These are phyloP conservation scores for Sporothrix dimorphospora DNA, from an alignment of 2,329 filamentous ascomycete species.

Conservation along the genomic window DNA sequence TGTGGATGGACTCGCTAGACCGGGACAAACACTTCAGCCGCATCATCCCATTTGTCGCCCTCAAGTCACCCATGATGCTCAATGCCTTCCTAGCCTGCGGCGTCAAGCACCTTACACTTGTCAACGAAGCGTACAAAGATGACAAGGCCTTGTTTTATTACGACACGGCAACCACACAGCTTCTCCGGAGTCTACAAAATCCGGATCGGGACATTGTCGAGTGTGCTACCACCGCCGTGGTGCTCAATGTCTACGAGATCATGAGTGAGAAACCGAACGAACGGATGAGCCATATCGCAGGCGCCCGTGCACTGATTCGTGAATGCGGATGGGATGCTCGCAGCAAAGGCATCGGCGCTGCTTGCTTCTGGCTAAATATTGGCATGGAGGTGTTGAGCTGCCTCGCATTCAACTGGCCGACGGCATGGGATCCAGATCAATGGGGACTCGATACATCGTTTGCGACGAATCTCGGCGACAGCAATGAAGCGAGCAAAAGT, in stretches of 20 bases:
- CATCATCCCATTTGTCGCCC: constrained; percentile 78
- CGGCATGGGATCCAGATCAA: constrained; percentile 85
- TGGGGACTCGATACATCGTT: constrained; percentile 87
- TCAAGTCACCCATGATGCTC: constrained; percentile 83
- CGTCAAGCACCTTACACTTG: constrained; percentile 75
- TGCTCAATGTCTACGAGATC: constrained; percentile 89
- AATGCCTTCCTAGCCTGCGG: constrained; percentile 90
- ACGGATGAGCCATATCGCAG: constrained; percentile 87
- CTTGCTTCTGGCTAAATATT: constrained; percentile 94
- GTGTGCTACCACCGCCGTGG: constrained; percentile 83
- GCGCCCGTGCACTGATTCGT: constrained; percentile 81
- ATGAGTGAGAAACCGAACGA: constrained; percentile 81
- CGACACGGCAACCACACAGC: constrained; percentile 77
- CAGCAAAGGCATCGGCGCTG: constrained; percentile 76
- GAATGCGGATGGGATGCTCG: constrained; percentile 87
- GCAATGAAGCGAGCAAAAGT: not conserved
- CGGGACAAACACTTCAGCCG: constrained; percentile 83
- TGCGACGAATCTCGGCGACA: constrained; percentile 21
- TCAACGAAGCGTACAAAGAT: constrained; percentile 68
- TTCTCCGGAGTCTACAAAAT: constrained; percentile 78
- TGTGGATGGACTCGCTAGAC: constrained; percentile 95
- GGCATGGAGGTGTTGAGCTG: constrained; percentile 89
- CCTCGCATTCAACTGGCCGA: constrained; percentile 82
- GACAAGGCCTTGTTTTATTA: constrained; percentile 83
- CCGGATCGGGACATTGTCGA: constrained; percentile 81